Base-by-base conservation (phyloP, 768 basidiomycete species). In the Gloeostereum incarnatum region DNA sequence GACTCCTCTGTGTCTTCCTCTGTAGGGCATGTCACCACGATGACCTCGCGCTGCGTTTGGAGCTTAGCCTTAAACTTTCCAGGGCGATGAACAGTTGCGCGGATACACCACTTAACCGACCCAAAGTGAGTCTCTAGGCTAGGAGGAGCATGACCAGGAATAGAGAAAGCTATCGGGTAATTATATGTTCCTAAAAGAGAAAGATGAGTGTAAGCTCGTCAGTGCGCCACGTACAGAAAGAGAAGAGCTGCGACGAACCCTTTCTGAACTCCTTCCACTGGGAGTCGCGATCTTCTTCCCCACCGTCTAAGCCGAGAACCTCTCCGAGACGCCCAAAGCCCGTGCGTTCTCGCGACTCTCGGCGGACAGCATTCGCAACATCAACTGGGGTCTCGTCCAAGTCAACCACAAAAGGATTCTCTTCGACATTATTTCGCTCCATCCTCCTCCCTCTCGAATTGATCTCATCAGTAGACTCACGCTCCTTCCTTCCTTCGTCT, bases 251-350 rank as follows among this genome's bases (percentile, higher is more conserved):
- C 32, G 20, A 57, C 65, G 26, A 38, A 84, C 91, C 92, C 62
- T 84, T 79, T 49, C 80, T 76, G 57, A 94, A 94, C 56, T 93
- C 82, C 53, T 82, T 81, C 89, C 90, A n/a, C n/a, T n/a, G n/a
- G n/a, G n/a, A n/a, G n/a, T n/a, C n/a, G n/a, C n/a, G n/a, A n/a
- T n/a, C n/a, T n/a, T n/a, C n/a, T n/a, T n/a, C n/a, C n/a, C n/a
- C n/a, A n/a, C n/a, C n/a, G n/a, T n/a, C n/a, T n/a, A n/a, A n/a
- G n/a, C n/a, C n/a, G n/a, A n/a, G n/a, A n/a, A n/a, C n/a, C n/a
- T n/a, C n/a, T n/a, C n/a, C n/a, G n/a, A n/a, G n/a, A n/a, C n/a
- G n/a, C n/a, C n/a, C n/a, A n/a, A n/a, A n/a, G n/a, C 37, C 53
- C 59, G 48, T 53, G 60, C 56, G 42, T 54, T 52, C 40, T 53